Conservation (phyloP, 139 green algal species). For the Auxenochlorella pyrenoidosa region DNA sequence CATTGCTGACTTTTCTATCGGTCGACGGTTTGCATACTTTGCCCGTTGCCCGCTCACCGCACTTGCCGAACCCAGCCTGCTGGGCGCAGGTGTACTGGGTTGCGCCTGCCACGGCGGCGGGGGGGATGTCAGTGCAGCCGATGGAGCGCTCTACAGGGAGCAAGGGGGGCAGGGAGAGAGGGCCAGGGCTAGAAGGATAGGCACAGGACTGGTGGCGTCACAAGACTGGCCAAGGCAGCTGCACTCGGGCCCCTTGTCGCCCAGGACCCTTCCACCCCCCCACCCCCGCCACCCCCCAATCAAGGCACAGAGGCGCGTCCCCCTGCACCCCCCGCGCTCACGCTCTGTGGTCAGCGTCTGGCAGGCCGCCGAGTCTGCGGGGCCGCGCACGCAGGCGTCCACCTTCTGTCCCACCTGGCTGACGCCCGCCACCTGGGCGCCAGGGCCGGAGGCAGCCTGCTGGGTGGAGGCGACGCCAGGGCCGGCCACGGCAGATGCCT, state of each 20-base stretch:
- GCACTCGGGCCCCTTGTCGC: too few relatives aligned
- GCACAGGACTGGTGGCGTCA: background rate
- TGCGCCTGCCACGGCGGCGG: background rate
- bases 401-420: slow-evolving; percentile 20
- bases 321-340: background rate
- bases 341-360: slow-evolving; percentile 24
- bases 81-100: slow-evolving; percentile 30
- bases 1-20: too few relatives aligned
- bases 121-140: slow-evolving; percentile 42
- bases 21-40: too few relatives aligned
- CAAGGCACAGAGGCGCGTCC: background rate
- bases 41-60: slow-evolving; percentile 17
- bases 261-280: too few relatives aligned
- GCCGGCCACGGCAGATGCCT: background rate
- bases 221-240: too few relatives aligned
- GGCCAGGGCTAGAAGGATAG: background rate
- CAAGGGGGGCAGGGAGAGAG: background rate
- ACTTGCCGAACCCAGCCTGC: slow-evolving; percentile 42
- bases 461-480: slow-evolving; percentile 4
- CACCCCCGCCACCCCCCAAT: background rate
- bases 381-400: slow-evolving; percentile 31
- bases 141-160: slow-evolving; percentile 1
- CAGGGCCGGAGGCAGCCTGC: slow-evolving; percentile 18
- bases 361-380: slow-evolving; percentile 21
- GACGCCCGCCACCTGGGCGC: slow-evolving; percentile 4